Percentiles rank a stretch among this genome's conserved stretches.
phyloP scores from a whole-genome alignment of 164 flowering plant species.

The Aristolochia californica region DNA sequence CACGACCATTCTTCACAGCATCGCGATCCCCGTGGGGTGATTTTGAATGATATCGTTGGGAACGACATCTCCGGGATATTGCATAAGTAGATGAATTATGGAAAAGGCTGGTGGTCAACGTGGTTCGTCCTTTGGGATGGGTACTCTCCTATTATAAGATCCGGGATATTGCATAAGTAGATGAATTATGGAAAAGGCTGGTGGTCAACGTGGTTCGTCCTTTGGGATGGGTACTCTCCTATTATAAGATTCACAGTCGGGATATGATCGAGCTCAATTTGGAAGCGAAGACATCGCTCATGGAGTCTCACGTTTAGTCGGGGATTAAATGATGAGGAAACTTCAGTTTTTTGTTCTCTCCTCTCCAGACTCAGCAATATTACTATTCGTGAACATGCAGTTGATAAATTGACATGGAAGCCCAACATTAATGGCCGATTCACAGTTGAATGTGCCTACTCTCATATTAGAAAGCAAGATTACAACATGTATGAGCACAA shows the following conservation, averaged over 20 bases:
- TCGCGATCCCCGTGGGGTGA: slow-evolving; percentile 26
- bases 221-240: slow-evolving; percentile 60
- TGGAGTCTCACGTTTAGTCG: too few species aligned
- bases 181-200: slow-evolving; percentile 97
- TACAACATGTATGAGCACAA: too few species aligned
- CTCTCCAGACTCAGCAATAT: too few species aligned
- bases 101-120: slow-evolving; percentile 87
- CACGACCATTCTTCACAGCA: neutral
- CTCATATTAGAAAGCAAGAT: too few species aligned
- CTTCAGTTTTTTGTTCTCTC: too few species aligned
- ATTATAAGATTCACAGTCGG: slow-evolving; percentile 81
- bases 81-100: slow-evolving; percentile 95
- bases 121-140: slow-evolving; percentile 73
- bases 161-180: slow-evolving; percentile 77
- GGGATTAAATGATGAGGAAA: too few species aligned
- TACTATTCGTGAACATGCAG: too few species aligned
- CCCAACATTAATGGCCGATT: too few species aligned
- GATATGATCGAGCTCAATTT: slow-evolving; percentile 55
- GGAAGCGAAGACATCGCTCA: slow-evolving; percentile 69
- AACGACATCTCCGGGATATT: slow-evolving; percentile 67
- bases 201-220: slow-evolving; percentile 81
- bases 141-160: slow-evolving; percentile 64
- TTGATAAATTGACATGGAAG: too few species aligned
- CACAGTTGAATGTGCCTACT: too few species aligned
- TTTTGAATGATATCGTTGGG: slow-evolving; percentile 67